Base-by-base conservation (phyloP, 305 asterid genomes). In the Petunia hybrid region DNA sequence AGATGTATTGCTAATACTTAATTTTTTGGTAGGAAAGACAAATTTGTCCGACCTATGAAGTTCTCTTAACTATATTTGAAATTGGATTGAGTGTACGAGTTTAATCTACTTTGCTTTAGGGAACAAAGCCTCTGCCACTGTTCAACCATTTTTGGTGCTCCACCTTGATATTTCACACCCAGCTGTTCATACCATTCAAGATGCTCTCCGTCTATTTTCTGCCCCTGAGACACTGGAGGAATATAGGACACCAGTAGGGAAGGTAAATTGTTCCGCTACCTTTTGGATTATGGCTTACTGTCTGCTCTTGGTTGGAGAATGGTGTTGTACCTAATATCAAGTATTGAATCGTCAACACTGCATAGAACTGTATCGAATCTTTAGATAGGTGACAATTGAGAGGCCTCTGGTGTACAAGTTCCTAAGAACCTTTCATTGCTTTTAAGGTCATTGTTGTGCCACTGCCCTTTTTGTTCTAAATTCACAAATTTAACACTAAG, bases 111-210 rank as follows among this genome's bases (percentile, higher is more conserved):
- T 57, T 75, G 45, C 48, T 87, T 83, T 91, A 95, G 99, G 99
- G 76, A 91, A 88, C 83, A 94, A 82, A 90, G 66, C 90, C 69
- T 95, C 99, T 62, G 97, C 93, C 64, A 95, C 96, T 43, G 89
- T 91, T 69, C 90, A 95, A 83, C 99, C 99, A 75, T 94, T 92
- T 85, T 85, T 90, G 78, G 76, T 95, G 85, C 97, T 95, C 83
- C 98, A 95, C 89, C 93, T 95, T 36, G 97, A 95, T 83, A 95
- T 95, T 81, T 88, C 97, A 57, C 91, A 86, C 63, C 97, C 91
- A 82, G 83, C 85, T 81, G 93, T 91, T 88, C 91, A 70, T 79
- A 91, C 90, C 43, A 85, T 95, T 78, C 97, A 92, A 86, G 97
- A 93, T 73, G 99, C 97, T 84, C 92, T 93, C 77, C 91, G 70